Base-by-base conservation (phyloP, 495 filamentous ascomycete species). In the Cairneyella variabilis region DNA sequence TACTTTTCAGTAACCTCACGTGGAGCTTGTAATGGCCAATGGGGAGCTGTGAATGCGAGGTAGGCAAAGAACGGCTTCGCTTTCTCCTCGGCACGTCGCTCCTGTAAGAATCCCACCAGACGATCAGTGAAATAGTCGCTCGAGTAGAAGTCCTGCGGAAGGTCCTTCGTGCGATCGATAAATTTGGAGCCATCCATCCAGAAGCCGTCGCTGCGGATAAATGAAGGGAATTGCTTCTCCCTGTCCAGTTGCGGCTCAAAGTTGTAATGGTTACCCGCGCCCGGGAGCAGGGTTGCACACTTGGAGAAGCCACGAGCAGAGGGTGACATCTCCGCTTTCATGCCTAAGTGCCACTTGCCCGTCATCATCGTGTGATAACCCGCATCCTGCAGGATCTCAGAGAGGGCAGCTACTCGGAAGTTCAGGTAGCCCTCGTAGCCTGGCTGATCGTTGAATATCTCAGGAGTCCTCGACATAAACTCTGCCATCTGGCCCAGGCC, bases 361-460 rank as follows among this genome's bases (percentile, higher is more conserved):
- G 76, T 71, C 75, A 84, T 80, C 11, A 83, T 39, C 8, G 83
- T 85, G 54, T 75, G 71, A 54, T 86, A 86, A 20, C 83, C 83
- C 1, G 68, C 73, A 57, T 86, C 82, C 5, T 70, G 73, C 2
- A 86, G 71, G 14, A 85, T 41, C 62, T 86, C 80, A 11, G 83
- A 80, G 3, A 86, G 69, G 4, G 82, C 75, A 0, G 74, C 83
- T 20, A 85, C 81, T 67, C 16, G 16, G 40, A 18, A 52, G 50
- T n/a, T n/a, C n/a, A n/a, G n/a, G n/a, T n/a, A n/a, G n/a, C n/a
- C n/a, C n/a, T n/a, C n/a, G n/a, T n/a, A 20, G 38, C 45, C 38
- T n/a, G n/a, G n/a, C n/a, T n/a, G n/a, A n/a, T n/a, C n/a, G n/a
- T n/a, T n/a, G n/a, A n/a, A n/a, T n/a, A n/a, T n/a, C n/a, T n/a